Conservation (phyloP, 202 grass and related monocot species). For the Setaria italica region DNA sequence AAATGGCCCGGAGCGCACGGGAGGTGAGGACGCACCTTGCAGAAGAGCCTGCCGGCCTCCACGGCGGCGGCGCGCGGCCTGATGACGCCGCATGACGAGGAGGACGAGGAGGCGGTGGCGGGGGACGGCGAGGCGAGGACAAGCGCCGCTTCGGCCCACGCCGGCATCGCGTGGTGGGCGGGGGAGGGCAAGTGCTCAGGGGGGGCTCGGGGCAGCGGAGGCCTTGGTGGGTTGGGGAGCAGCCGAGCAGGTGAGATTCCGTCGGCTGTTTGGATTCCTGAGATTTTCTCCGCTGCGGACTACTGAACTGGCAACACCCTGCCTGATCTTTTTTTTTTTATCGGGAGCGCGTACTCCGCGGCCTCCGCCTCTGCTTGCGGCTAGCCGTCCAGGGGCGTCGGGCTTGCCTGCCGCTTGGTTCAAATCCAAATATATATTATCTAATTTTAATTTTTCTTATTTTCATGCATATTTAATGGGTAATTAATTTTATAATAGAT, state of each 20-base stretch:
- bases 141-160: slow-evolving; percentile 59
- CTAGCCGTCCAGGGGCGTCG: no score
- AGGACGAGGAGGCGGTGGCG: slow-evolving; percentile 34
- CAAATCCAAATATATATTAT: no score
- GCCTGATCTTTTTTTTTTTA: neutral
- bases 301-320: neutral
- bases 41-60: slow-evolving; percentile 44
- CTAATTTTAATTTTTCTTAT: no score
- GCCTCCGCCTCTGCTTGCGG: neutral
- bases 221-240: neutral
- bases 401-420: no score
- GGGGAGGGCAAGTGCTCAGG: slow-evolving; percentile 4
- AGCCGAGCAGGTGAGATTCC: slow-evolving; percentile 30
- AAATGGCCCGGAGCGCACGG: neutral
- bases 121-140: slow-evolving; percentile 44
- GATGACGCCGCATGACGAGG: slow-evolving; percentile 37
- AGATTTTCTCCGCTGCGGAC: slow-evolving; percentile 38
- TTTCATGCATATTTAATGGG: no score
- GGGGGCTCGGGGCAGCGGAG: neutral
- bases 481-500: no score
- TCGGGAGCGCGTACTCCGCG: neutral
- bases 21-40: slow-evolving; percentile 44
- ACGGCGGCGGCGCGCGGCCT: slow-evolving; percentile 32
- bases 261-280: slow-evolving; percentile 59
- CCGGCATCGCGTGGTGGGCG: slow-evolving; percentile 43